Evolutionary conservation across 495 filamentous ascomycete genomes (phyloP).

Genomic region (Aspergillus nidulans): DNA sequence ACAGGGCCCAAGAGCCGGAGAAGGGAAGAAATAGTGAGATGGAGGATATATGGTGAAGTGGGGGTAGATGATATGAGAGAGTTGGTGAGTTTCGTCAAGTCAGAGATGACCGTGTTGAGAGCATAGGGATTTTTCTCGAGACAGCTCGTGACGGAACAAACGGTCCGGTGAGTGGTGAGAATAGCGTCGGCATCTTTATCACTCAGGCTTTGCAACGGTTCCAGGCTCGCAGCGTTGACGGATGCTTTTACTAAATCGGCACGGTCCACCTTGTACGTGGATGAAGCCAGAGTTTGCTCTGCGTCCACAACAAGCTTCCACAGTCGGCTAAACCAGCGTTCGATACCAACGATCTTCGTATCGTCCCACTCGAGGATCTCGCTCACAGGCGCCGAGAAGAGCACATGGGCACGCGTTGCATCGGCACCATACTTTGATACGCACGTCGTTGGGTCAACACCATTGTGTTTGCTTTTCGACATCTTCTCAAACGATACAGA

Average conservation of each 20-base stretch:
- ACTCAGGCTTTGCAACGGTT: slow-evolving; percentile 29
- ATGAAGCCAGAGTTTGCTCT: slow-evolving; percentile 20
- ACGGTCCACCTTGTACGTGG: slow-evolving; percentile 20
- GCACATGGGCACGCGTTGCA: slow-evolving; percentile 76
- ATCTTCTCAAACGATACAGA: slow-evolving; percentile 79
- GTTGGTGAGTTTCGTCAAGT: slow-evolving; percentile 77
- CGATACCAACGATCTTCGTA: slow-evolving; percentile 72
- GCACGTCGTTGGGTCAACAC: slow-evolving; percentile 73
- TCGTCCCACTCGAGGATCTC: slow-evolving; percentile 88
- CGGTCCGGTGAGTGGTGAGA: slow-evolving; percentile 60
- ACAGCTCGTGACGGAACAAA: slow-evolving; percentile 62
- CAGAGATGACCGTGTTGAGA: slow-evolving; percentile 77
- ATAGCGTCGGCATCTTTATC: slow-evolving; percentile 56
- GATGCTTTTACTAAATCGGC: slow-evolving; percentile 16
- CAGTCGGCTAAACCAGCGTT: slow-evolving; percentile 69
- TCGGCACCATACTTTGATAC: slow-evolving; percentile 75
- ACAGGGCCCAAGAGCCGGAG: slow-evolving; percentile 72
- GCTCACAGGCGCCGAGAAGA: slow-evolving; percentile 79
- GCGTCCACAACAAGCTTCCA: slow-evolving; percentile 51
- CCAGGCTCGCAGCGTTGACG: slow-evolving; percentile 22
- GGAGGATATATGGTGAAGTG: slow-evolving; percentile 29
- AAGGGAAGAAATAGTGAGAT: slow-evolving; percentile 44
- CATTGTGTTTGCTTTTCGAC: slow-evolving; percentile 95
- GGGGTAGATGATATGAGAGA: slow-evolving; percentile 40
- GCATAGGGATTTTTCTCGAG: slow-evolving; percentile 61